Evolutionary conservation across 108 stramenopile genomes (phyloP), one percentile per base, ranked within the genome.

Genomic region (Nitzschia putrida): DNA sequence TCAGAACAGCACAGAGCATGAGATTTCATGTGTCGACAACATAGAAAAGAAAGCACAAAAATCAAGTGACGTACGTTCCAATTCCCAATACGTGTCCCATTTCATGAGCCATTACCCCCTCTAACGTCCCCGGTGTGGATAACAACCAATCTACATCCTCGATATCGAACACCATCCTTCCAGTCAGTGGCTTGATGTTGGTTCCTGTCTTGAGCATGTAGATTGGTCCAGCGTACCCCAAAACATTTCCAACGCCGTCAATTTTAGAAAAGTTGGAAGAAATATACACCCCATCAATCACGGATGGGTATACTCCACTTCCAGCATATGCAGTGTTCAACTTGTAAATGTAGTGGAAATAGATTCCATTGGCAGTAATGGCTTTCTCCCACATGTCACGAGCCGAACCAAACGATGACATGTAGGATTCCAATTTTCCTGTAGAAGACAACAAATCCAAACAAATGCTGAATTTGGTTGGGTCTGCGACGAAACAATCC

Each of bases 81-180:
- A 82, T 40, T 5, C 81, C 81, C 49, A 79, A 22, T 4, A 82
- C 81, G 56, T 82, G 81, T 25, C 73, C 81, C 69, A 82, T 72
- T 45, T 82, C 81, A 54, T 82, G 81, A 42, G 70, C 64, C 34
- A 81, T 77, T 13, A 25, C 24, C 16, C 40, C 24, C 3, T 20
- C 22, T 20, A n/a, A 47, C 0, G n/a, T 45, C 3, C 61, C 61
- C 2, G 18, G 20, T n/a, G 18, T 47, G 11, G 9, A 12, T 8
- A 64, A 44, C 26, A 57, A 6, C 51, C 29, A 53, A 18, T 38
- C 51, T 13, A 20, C 1, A 24, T 53, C 66, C 13, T 13, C 39
- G 8, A 20, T 7, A 20, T 66, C 53, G 39, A 54, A 66, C 8
- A 23, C 9, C 66, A 66, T 63, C 2, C 12, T n/a, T 11, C 53